Conservation (phyloP, 805 yeast genomes). For the Wickerhamomyces chambardii region DNA sequence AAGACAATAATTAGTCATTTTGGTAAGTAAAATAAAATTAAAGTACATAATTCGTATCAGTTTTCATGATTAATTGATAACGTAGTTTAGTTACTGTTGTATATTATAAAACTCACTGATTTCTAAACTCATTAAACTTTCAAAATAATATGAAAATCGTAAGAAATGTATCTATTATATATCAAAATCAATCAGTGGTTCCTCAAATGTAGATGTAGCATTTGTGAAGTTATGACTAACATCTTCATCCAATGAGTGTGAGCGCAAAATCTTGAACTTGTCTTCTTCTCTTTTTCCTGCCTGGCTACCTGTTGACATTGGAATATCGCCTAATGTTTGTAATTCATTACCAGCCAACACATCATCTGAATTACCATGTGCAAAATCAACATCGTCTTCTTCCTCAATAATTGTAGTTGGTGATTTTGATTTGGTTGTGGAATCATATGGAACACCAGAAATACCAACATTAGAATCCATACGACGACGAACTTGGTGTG, state of each 20-base stretch:
- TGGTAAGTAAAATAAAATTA: too few relatives aligned
- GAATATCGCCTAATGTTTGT: slow-evolving; percentile 26
- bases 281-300: slow-evolving; percentile 7
- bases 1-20: too few relatives aligned
- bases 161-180: slow-evolving; percentile 9
- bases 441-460: slow-evolving; percentile 4
- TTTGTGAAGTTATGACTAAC: slow-evolving; percentile 3
- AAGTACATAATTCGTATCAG: too few relatives aligned
- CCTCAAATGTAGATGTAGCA: slow-evolving; percentile 1
- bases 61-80: too few relatives aligned
- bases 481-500: slow-evolving; percentile 78
- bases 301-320: slow-evolving; percentile 7
- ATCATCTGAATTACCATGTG: slow-evolving; percentile 34
- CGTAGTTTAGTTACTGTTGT: slow-evolving; percentile 2
- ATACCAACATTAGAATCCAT: slow-evolving; percentile 61
- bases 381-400: slow-evolving; percentile 40
- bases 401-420: slow-evolving; percentile 6
- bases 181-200: slow-evolving; percentile 36
- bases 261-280: slow-evolving; percentile 21
- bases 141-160: too few relatives aligned
- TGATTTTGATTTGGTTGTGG: slow-evolving; percentile 4
- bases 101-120: background rate
- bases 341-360: slow-evolving; percentile 41
- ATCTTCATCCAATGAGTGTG: slow-evolving; percentile 11
- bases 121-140: background rate